phyloP scores from a whole-genome alignment of 306 rosid species.

The Malus fusca region DNA sequence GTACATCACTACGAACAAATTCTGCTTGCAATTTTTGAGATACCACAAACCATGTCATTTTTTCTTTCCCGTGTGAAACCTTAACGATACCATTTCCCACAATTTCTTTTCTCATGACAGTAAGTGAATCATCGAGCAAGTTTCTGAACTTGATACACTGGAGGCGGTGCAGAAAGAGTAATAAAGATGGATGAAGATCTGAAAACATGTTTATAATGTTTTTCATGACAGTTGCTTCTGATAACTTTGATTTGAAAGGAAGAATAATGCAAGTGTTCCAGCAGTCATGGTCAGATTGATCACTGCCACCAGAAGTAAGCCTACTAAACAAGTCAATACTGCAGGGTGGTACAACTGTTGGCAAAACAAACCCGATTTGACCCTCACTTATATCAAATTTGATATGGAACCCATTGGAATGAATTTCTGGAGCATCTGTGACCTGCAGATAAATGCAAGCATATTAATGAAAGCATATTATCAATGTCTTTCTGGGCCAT shows the following conservation, averaged over 20 bases:
- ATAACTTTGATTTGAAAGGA: slow-evolving; percentile 64
- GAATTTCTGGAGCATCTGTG: slow-evolving; percentile 96
- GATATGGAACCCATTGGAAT: slow-evolving; percentile 92
- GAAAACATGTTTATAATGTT: slow-evolving; percentile 66
- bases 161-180: slow-evolving; percentile 89
- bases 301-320: slow-evolving; percentile 43
- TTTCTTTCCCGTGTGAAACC: slow-evolving; percentile 73
- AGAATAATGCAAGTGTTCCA: slow-evolving; percentile 95
- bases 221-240: slow-evolving; percentile 50
- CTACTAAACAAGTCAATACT: slow-evolving; percentile 47
- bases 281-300: slow-evolving; percentile 29
- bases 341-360: slow-evolving; percentile 70
- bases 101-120: slow-evolving; percentile 76
- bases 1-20: slow-evolving; percentile 50
- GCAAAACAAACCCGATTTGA: slow-evolving; percentile 95
- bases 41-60: slow-evolving; percentile 81
- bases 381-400: slow-evolving; percentile 94
- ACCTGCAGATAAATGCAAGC: slow-evolving; percentile 47
- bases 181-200: slow-evolving; percentile 88
- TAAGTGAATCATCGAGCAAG: slow-evolving; percentile 55
- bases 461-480: slow-evolving; percentile 14
- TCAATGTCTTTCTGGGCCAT: not conserved
- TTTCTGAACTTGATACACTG: slow-evolving; percentile 73
- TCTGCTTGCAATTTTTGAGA: slow-evolving; percentile 60
- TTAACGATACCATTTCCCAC: slow-evolving; percentile 64